Evolutionary conservation across 1,284 basidiomycete genomes (phyloP).

Genomic region (Trametes pubescens): DNA sequence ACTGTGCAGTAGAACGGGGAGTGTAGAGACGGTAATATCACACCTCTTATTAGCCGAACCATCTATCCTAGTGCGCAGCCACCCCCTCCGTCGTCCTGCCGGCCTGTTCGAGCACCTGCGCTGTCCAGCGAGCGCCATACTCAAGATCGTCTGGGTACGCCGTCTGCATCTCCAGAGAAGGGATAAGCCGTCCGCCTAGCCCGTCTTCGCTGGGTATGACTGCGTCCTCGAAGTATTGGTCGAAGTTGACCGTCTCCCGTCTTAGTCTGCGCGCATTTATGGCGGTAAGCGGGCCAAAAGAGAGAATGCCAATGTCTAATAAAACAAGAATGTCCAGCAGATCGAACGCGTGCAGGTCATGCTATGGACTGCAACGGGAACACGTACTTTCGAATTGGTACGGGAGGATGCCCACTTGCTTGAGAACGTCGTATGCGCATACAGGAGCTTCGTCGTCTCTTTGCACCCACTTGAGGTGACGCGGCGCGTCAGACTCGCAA

Average conservation of each 20-base stretch:
- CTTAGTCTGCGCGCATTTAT: neutral
- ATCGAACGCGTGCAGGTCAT: no score
- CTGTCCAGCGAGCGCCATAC: slow-evolving; percentile 18
- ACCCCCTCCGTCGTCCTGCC: neutral
- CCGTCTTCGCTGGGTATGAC: slow-evolving; percentile 25
- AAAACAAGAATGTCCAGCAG: neutral
- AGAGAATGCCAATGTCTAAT: neutral
- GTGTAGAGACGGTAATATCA: neutral
- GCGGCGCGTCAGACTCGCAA: neutral
- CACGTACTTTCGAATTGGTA: neutral
- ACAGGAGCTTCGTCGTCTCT: neutral
- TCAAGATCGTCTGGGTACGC: slow-evolving; percentile 27
- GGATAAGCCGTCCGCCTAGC: slow-evolving; percentile 21
- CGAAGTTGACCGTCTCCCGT: slow-evolving; percentile 11
- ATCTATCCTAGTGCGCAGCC: neutral
- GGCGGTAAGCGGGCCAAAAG: neutral
- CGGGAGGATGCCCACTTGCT: neutral
- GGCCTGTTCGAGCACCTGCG: slow-evolving; percentile 1
- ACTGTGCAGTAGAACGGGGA: neutral
- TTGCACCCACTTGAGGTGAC: neutral
- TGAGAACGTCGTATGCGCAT: neutral
- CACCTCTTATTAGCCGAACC: neutral
- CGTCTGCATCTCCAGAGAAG: slow-evolving; percentile 16
- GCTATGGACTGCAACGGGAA: neutral
- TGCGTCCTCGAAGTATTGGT: slow-evolving; percentile 29